Evolutionary conservation across 805 yeast species (phyloP), one percentile per base, ranked within the genome.

Genomic region (Zygotorulaspora florentina): DNA sequence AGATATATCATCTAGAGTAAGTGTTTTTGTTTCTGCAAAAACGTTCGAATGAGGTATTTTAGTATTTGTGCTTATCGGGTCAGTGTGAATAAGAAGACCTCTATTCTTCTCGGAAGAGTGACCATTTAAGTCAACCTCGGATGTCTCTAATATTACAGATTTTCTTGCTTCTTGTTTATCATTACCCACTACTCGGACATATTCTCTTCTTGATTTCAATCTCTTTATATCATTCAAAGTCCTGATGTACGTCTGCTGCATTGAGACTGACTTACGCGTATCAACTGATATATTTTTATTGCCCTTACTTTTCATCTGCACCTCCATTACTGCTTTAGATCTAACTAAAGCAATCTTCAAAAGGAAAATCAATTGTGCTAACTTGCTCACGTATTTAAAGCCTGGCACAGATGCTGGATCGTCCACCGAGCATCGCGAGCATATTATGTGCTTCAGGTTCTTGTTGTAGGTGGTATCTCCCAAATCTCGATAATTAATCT

Each of bases 1-100:
- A 7, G 98, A 96, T 56, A 93, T 93, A 66, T 93, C 99, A 66
- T 93, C 98, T 56, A 93, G 75, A 0, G 97, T 91, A 43, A 93
- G 75, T 0, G 91, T 83, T 55, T 85, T 87, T 55, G 91, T 95
- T 58, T 81, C 85, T 57, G 83, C 80, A 44, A 89, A 75, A 40
- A 87, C 72, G 53, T 57, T 61, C 16, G 56, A 58, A 42, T 40
- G 56, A 26, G 43, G 40, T 12, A 25, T 17, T 8, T 38, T 40
- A 30, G 45, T 45, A 1, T 88, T 76, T 0, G 90, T 82, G 1
- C 83, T 60, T 13, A 59, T 53, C 65, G 73, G 41, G 29, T 59
- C 63, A 10, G 59, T 55, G 39, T 51, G 55, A 31, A 54, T 40
- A 51, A 70, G 48, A 52, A 73, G 50, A 54, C 68, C 48, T 59